Conservation (phyloP, 441 rosid genomes). For the Gossypium schwendimanii region DNA sequence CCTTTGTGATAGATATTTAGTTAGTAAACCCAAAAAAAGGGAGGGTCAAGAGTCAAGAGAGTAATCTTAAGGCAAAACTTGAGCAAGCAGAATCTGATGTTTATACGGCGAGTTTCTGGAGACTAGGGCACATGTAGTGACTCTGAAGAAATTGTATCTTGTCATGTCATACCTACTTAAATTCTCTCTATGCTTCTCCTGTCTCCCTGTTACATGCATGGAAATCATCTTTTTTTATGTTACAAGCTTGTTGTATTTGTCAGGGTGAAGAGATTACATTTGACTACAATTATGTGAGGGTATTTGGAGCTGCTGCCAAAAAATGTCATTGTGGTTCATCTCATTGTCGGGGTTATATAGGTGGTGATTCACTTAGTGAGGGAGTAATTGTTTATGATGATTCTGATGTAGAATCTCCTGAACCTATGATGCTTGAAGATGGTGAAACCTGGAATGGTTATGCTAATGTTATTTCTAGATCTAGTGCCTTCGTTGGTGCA, state of each 20-base stretch:
- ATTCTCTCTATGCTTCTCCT: not conserved
- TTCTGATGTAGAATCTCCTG: constrained; percentile 97
- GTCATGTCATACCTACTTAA: not conserved
- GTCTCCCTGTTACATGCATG: not conserved
- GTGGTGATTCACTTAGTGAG: constrained; percentile 77
- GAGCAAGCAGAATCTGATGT: constrained; percentile 3
- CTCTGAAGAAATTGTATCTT: not conserved
- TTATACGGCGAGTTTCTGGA: not conserved
- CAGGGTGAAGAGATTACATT: constrained; percentile 96
- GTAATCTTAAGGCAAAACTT: not conserved
- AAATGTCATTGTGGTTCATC: constrained; percentile 85
- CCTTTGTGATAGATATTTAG: not conserved
- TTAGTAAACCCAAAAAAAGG: not conserved
- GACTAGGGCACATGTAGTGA: not conserved
- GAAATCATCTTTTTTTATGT: constrained; percentile 5
- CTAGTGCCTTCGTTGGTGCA: constrained; percentile 25
- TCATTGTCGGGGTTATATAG: constrained; percentile 92
- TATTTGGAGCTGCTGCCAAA: constrained; percentile 97
- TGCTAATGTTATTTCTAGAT: constrained; percentile 19
- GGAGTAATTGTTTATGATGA: constrained; percentile 85
- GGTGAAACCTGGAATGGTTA: constrained; percentile 29
- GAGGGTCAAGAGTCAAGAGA: not conserved
- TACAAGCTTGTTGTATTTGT: constrained; percentile 14
- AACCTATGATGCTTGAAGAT: constrained; percentile 70
- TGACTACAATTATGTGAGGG: constrained; percentile 97